Percentiles rank a stretch among this genome's conserved stretches.
These are phyloP conservation scores for Pestalotiopsis sp. DNA, from an alignment of 2,329 filamentous ascomycete genomes.

Conservation along the genomic window DNA sequence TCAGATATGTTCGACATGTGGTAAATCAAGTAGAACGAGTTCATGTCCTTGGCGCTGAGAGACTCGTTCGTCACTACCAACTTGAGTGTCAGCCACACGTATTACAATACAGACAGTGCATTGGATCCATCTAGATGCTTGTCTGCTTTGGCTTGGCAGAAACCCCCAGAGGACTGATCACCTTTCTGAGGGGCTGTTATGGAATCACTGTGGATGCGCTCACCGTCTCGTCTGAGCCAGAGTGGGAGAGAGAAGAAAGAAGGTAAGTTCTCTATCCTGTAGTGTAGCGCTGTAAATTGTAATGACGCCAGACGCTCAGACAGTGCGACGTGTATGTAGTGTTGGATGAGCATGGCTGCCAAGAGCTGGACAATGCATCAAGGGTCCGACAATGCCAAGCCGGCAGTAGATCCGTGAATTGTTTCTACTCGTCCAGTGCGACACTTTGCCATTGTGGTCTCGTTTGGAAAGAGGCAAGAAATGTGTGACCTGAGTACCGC, in stretches of 20 bases:
- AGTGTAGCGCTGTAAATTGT: background rate
- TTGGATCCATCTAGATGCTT: background rate
- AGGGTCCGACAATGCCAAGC: background rate
- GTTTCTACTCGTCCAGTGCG: background rate
- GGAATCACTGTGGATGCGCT: background rate
- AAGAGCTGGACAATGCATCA: background rate
- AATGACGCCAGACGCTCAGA: background rate
- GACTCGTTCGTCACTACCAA: background rate
- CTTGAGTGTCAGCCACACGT: background rate
- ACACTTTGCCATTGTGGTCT: background rate
- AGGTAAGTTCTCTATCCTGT: background rate
- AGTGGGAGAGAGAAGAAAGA: background rate
- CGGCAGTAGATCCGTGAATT: background rate
- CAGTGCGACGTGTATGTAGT: background rate
- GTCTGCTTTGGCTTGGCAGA: background rate
- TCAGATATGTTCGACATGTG: slow-evolving; percentile 8
- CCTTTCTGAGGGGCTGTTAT: background rate
- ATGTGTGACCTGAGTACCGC: background rate
- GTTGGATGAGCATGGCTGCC: background rate
- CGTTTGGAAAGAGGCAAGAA: background rate
- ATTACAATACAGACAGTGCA: background rate
- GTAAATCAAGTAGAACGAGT: background rate
- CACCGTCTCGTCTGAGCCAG: background rate
- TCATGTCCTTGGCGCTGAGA: background rate
- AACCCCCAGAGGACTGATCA: background rate